A percentile compares a stretch with the other conserved stretches of the same genome.
Evolutionary conservation across 441 rosid genomes (phyloP).

Genomic region (Adansonia gregorii): DNA sequence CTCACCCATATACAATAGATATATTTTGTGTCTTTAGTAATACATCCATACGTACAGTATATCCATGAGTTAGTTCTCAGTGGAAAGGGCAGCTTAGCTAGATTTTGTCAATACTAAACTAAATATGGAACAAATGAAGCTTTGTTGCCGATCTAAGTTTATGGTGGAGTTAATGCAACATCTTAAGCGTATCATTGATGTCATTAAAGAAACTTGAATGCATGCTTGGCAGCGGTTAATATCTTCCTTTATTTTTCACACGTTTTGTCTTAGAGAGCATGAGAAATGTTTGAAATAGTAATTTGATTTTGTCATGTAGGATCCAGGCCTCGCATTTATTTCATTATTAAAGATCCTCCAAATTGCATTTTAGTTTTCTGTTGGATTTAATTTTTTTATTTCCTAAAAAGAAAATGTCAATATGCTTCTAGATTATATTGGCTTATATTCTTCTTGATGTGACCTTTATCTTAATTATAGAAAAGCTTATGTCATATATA

Average conservation of each 20-base stretch:
- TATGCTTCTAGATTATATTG: slow-evolving; percentile 20
- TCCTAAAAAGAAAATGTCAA: neutral
- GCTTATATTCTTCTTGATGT: neutral
- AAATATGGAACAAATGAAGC: slow-evolving; percentile 18
- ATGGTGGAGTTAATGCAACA: slow-evolving; percentile 7
- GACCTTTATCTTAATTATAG: neutral
- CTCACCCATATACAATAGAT: neutral
- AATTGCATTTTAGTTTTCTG: slow-evolving; percentile 27
- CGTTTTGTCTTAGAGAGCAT: neutral
- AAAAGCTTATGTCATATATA: neutral
- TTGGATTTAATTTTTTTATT: slow-evolving; percentile 11
- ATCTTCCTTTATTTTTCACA: slow-evolving; percentile 12
- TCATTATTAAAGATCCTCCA: slow-evolving; percentile 83
- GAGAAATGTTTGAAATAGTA: slow-evolving; percentile 20
- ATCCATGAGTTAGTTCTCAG: neutral
- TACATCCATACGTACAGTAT: neutral
- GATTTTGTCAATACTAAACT: slow-evolving; percentile 5
- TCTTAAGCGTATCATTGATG: neutral
- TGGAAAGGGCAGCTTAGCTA: neutral
- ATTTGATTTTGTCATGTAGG: slow-evolving; percentile 55
- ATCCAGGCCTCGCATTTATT: slow-evolving; percentile 84
- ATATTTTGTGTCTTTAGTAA: neutral
- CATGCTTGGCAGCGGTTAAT: slow-evolving; percentile 10
- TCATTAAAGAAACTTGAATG: slow-evolving; percentile 2
- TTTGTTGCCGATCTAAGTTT: slow-evolving; percentile 7